Evolutionary conservation across 2,329 filamentous ascomycete species (phyloP), one percentile per base, ranked within the genome.

Genomic region (Stylonectria norvegica): DNA sequence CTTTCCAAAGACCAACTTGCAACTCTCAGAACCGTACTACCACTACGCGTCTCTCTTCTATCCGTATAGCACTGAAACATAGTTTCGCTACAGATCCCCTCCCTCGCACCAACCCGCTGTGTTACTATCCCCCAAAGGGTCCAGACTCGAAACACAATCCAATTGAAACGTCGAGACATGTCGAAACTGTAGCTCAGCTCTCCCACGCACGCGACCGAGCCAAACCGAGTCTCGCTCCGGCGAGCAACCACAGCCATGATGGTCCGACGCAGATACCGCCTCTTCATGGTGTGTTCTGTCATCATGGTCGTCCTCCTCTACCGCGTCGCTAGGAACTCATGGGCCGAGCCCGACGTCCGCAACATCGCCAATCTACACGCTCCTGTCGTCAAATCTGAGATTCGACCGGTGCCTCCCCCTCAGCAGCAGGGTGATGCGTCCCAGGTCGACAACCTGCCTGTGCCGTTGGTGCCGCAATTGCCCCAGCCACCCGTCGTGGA

Each of bases 231-330:
- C 53, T 58, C 52, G 51, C 52, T 31, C 42, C 38, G 47, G 52
- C 54, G 56, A 58, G 51, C 49, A 35, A 44, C 47, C 35, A 45
- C 42, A 37, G 43, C 29, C 50, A 62, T 55, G 53, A 80, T 84
- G 73, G 62, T 77, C 42, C 76, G 81, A 36, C 70, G 82, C 53
- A 71, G 80, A 58, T 83, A 83, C 56, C 75, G 81, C 43, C 68
- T 81, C 42, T 80, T 83, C 46, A 60, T 79, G 22, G 58, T 79
- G 45, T 73, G 74, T 52, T 72, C 79, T 39, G 62, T 76, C 46
- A 59, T 81, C 41, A 61, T 79, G 35, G 62, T 79, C 35, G 66
- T 83, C 45, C 67, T 78, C 37, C 62, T 79, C 36, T 75, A 75
- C 55, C 73, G 73, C 43, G 61, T 71, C 40, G 62, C 66, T 27